Percentiles rank a stretch among this genome's conserved stretches.
phyloP scores from a whole-genome alignment of 176 grass and related monocot genomes.

The Musa itinerans region DNA sequence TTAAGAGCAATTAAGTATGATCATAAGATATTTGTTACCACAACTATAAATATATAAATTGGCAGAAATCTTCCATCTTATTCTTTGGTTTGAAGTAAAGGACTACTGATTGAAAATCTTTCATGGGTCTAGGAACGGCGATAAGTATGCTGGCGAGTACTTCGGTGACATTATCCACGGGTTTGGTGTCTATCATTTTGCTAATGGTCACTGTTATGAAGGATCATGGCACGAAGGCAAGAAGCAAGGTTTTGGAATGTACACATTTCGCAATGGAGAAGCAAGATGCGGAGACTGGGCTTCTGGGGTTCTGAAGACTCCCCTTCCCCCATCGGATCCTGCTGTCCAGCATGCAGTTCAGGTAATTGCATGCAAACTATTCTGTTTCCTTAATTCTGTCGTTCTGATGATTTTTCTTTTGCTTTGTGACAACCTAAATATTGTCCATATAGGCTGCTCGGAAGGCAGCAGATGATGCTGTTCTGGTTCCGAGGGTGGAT shows the following conservation, averaged over 20 bases:
- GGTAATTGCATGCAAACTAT: not conserved
- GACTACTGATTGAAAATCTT: not conserved
- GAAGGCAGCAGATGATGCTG: slow-evolving; percentile 1
- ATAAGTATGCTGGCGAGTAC: slow-evolving; percentile 14
- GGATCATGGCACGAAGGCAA: slow-evolving; percentile 19
- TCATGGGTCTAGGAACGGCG: slow-evolving; percentile 6
- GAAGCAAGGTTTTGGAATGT: slow-evolving; percentile 14
- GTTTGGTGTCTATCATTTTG: slow-evolving; percentile 16
- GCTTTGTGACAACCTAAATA: not conserved
- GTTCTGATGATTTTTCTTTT: not conserved
- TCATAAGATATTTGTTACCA: not conserved
- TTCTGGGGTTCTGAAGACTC: not conserved
- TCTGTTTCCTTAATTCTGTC: not conserved
- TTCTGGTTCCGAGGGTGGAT: slow-evolving; percentile 11
- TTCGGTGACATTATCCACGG: slow-evolving; percentile 14
- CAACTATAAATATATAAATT: not conserved
- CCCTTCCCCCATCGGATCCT: slow-evolving; percentile 6
- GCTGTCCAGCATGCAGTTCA: slow-evolving; percentile 8
- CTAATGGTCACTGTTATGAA: slow-evolving; percentile 15
- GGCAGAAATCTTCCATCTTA: not conserved
- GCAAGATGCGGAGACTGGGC: slow-evolving; percentile 4
- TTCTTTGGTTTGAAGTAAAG: not conserved
- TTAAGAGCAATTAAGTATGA: not conserved
- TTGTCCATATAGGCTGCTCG: not conserved
- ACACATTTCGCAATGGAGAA: slow-evolving; percentile 14